Conservation (phyloP, 148 eudicot species). For the Cornus kousa region DNA sequence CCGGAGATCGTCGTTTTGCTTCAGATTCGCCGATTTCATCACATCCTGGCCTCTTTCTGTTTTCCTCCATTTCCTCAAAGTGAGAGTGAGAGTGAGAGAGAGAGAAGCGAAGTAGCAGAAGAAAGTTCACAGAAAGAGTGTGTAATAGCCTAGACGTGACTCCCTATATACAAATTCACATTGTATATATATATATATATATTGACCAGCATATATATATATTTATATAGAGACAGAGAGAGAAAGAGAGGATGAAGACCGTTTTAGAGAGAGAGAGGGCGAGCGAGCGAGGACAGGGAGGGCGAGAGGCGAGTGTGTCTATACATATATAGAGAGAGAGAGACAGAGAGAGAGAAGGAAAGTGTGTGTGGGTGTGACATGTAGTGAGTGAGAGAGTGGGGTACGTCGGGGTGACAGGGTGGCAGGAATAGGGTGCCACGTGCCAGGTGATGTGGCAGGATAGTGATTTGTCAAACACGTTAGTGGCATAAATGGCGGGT, state of each 20-base stretch:
- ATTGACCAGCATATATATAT: neutral
- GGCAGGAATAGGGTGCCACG: neutral
- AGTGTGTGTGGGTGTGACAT: neutral
- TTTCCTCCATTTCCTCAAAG: slow-evolving; percentile 9
- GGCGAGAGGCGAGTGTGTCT: neutral
- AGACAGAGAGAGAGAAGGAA: too few relatives aligned
- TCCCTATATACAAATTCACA: neutral
- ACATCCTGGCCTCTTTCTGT: neutral
- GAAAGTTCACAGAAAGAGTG: neutral
- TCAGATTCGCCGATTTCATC: neutral
- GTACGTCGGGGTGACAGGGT: neutral
- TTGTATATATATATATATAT: neutral
- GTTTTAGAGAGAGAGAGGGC: neutral
- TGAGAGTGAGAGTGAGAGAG: neutral
- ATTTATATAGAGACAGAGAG: neutral
- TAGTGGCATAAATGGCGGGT: neutral
- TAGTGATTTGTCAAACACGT: neutral
- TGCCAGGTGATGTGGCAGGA: neutral
- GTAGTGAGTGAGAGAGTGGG: neutral
- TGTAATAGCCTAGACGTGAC: neutral
- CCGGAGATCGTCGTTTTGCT: slow-evolving; percentile 4
- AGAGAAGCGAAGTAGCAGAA: neutral
- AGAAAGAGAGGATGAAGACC: neutral
- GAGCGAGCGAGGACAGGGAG: too few relatives aligned
- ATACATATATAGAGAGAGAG: too few relatives aligned